phyloP scores from a whole-genome alignment of 2,329 filamentous ascomycete species.

The Trichoderma cornu-damae region DNA sequence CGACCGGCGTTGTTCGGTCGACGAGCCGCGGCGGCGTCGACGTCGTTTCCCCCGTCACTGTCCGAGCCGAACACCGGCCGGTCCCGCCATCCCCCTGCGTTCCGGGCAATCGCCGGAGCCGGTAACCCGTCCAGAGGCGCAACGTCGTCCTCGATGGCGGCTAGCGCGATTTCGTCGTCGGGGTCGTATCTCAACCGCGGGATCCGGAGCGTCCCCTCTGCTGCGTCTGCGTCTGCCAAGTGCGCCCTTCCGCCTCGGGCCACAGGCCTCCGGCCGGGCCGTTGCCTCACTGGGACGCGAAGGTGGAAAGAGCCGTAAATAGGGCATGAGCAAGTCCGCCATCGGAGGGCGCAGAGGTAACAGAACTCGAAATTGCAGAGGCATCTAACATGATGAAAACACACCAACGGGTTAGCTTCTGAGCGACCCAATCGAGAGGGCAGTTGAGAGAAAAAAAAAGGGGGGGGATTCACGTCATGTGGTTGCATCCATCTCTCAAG shows the following conservation, averaged over 20 bases:
- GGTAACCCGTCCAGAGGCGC: background rate
- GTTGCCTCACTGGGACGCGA: background rate
- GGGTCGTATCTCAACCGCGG: constrained; percentile 12
- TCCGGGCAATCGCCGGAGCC: background rate
- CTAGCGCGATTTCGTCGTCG: background rate
- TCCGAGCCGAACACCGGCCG: background rate
- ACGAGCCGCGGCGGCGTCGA: background rate
- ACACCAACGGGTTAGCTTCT: background rate
- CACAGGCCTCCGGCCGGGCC: background rate
- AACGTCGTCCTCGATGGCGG: background rate
- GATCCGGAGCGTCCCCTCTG: background rate
- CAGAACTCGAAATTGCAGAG: background rate
- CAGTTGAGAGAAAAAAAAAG: background rate
- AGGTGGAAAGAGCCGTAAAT: background rate
- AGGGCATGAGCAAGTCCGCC: background rate
- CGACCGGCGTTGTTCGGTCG: background rate
- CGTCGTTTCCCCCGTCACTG: background rate
- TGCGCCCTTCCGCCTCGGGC: background rate
- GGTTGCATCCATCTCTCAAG: constrained; percentile 25
- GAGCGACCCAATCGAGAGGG: too few species aligned
- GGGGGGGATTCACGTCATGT: constrained; percentile 22
- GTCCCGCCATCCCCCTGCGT: background rate
- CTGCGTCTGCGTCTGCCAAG: background rate
- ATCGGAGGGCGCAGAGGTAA: background rate
- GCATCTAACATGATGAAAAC: too few species aligned